phyloP scores from a whole-genome alignment of 352 stramenopile genomes.

The Globisporangium parvum region DNA sequence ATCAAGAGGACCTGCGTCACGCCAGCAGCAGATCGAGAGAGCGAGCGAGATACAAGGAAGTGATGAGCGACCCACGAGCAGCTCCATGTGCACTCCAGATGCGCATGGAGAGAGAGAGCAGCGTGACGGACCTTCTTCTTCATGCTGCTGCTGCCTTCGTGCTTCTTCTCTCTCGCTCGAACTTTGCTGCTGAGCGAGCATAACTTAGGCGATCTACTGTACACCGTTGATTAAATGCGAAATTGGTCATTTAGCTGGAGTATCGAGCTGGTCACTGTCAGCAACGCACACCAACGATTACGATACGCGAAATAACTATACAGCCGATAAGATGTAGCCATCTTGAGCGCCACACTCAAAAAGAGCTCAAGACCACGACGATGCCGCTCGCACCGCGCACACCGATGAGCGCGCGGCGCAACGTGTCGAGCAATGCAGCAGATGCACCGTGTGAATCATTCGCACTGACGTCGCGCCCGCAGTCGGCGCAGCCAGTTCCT shows the following conservation, averaged over 20 bases:
- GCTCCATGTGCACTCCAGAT: neutral
- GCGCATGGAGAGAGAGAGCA: too few species aligned
- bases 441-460: neutral
- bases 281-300: too few species aligned
- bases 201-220: neutral
- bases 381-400: neutral
- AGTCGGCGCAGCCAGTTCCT: neutral
- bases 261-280: neutral
- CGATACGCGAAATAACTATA: too few species aligned
- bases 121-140: neutral
- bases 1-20: constrained; percentile 89
- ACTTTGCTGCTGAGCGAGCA: neutral
- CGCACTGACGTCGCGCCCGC: constrained; percentile 1
- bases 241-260: neutral
- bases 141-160: neutral
- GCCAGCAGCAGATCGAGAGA: neutral
- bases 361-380: neutral
- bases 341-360: neutral
- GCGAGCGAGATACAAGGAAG: neutral
- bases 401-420: neutral
- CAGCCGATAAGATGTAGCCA: neutral
- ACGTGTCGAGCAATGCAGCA: too few species aligned
- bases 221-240: too few species aligned
- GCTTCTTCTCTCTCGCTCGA: neutral
- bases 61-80: neutral